Evolutionary conservation across 2,329 filamentous ascomycete species (phyloP), one percentile per base, ranked within the genome.

Genomic region (Cercospora zeae-maydis): DNA sequence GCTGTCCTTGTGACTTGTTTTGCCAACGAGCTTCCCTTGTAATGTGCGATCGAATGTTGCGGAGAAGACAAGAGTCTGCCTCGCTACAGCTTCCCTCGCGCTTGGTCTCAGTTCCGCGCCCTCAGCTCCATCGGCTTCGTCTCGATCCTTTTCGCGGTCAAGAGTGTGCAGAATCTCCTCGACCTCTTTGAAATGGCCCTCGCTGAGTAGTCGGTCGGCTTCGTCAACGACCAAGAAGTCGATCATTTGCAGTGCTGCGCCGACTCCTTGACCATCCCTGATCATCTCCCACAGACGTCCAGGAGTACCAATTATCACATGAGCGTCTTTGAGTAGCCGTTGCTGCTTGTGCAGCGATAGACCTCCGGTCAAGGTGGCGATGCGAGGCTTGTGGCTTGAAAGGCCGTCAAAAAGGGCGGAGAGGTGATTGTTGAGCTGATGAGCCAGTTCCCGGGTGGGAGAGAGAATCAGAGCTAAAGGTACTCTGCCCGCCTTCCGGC

Each of bases 301-400:
- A 0, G 95, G 95, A 0, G 95, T 76, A n/a, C 72, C 75, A 61
- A 99, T 86, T n/a, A 99, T 86, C 55, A 99, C 90, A 72, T 99
- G 92, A 1, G 93, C 93, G 71, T 88, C 87, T 52, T 87, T 84
- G 24, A 99, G 78, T 72, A 93, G 87, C 53, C 95, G 86, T 72
- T 96, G 89, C 74, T 99, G 95, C 78, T 99, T 99, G 68, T 95
- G 89, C n/a, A 97, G 84, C 2, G 95, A 96, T 33, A 99, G 78
- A 42, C 95, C 95, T 70, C 95, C 95, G 0, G 93, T 99, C 6
- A 99, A 83, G 0, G 93, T 92, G 57, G 91, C 92, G n/a, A 97
- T 81, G 13, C 75, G 78, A 1, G 84, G 84, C 39, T 59, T 63
- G 4, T 78, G 75, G 3, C 79, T 83, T 60, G 88, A 89, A 0